Conservation (phyloP, 495 filamentous ascomycete species). For the Xylaria acuta region DNA sequence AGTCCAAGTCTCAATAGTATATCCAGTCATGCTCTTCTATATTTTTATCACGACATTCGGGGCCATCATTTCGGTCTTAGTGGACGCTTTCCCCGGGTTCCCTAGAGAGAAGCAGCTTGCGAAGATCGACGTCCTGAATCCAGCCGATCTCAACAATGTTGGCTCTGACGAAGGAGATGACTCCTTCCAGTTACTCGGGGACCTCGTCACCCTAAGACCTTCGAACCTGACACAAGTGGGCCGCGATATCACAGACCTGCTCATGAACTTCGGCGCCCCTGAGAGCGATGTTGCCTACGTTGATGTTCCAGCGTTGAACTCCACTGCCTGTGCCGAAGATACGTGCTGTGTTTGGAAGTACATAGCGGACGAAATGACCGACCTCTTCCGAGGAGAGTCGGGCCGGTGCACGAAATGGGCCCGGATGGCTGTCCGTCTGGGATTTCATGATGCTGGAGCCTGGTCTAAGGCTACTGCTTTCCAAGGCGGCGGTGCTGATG, state of each 20-base stretch:
- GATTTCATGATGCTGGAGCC: slow-evolving; percentile 46
- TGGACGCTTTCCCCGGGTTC: slow-evolving; percentile 4
- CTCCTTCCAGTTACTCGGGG: slow-evolving; percentile 28
- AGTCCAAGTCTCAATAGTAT: not conserved
- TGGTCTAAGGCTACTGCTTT: slow-evolving; percentile 35
- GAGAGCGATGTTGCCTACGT: slow-evolving; percentile 20
- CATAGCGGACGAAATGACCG: slow-evolving; percentile 37
- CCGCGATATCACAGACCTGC: slow-evolving; percentile 18
- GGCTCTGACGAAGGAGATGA: slow-evolving; percentile 20
- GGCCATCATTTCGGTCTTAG: not conserved
- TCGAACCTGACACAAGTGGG: slow-evolving; percentile 22
- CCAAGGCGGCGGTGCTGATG: slow-evolving; percentile 42
- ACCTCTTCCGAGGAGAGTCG: slow-evolving; percentile 30
- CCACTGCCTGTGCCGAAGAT: slow-evolving; percentile 28
- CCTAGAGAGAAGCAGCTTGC: slow-evolving; percentile 15
- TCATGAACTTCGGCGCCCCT: slow-evolving; percentile 16
- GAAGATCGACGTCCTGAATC: slow-evolving; percentile 17
- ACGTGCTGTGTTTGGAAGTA: slow-evolving; percentile 43
- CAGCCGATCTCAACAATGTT: slow-evolving; percentile 14
- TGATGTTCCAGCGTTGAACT: slow-evolving; percentile 16
- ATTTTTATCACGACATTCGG: not conserved
- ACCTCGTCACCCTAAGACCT: slow-evolving; percentile 13
- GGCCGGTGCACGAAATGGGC: slow-evolving; percentile 39
- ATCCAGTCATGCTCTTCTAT: not conserved
- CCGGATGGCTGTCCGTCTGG: slow-evolving; percentile 41